Evolutionary conservation across 176 grass and related monocot genomes (phyloP), one percentile per base, ranked within the genome.

Genomic region (Zea luxurians): DNA sequence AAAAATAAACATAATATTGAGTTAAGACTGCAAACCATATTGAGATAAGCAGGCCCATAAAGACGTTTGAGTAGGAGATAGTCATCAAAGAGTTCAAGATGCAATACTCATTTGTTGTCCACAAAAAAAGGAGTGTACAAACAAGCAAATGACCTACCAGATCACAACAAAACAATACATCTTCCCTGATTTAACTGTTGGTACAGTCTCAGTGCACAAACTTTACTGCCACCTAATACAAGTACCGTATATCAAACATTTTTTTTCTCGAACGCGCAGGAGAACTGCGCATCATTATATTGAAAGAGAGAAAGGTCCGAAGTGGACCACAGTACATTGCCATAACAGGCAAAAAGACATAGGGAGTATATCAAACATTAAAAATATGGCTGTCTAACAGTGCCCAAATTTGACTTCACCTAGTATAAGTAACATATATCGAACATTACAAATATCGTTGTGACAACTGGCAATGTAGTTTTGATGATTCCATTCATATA

Each of bases 71-170:
- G 4, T 74, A 82, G 16, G 43, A 42, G 16, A 55, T 5, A 77
- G 50, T 64, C 37, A 44, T 53, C 36, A 47, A 75, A 75, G 45
- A 73, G 17, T 37, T 62, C 53, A 64, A 73, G 42, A 53, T 37
- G 15, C 58, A 75, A 59, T 37, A 18, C 8, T 12, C 5, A 0
- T 40, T 38, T 41, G 8, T 35, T 71, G 9, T 36, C 66, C 17
- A 18, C 6, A 64, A 4, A 44, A 63, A 36, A 64, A 47, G 8
- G 17, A 57, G 53, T 57, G 17, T 41, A 59, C n/a, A 70, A 77
- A 53, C 4, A 53, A 71, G 55, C 15, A 13, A 37, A 41, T 42
- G 65, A 45, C 48, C 61, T 47, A 75, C 8, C 37, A 64, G 65
- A 66, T 74, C 36, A 57, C n/a, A 35, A 41, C 2, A 2, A 27